Evolutionary conservation across 1,139 yeast species (phyloP).

Genomic region (Blastobotrys petasosporus): DNA sequence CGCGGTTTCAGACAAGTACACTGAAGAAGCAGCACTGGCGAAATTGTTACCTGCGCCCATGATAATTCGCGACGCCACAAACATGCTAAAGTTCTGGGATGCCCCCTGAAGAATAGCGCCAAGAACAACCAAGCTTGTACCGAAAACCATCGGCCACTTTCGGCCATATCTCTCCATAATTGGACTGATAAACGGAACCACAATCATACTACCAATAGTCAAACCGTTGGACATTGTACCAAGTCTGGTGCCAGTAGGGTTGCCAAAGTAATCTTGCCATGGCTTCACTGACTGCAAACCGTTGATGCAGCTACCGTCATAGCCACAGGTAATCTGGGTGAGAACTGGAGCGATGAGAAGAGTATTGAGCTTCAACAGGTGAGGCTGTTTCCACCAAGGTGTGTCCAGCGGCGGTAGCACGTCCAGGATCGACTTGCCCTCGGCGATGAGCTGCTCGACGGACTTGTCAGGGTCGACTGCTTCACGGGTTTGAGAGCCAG

Average conservation of each 20-base stretch:
- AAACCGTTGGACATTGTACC: conserved; percentile 50
- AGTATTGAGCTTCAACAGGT: conserved; percentile 37
- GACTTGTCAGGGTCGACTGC: background rate
- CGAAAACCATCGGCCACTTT: conserved; percentile 38
- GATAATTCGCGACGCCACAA: conserved; percentile 44
- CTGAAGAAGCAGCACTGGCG: conserved; percentile 40
- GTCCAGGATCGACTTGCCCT: conserved; percentile 18
- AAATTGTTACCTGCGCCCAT: conserved; percentile 46
- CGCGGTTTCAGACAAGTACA: conserved; percentile 37
- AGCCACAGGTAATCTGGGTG: conserved; percentile 46
- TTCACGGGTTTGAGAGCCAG: background rate
- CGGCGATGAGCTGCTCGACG: conserved; percentile 11
- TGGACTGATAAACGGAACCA: conserved; percentile 22
- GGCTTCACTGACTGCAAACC: conserved; percentile 43
- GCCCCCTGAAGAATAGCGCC: conserved; percentile 44
- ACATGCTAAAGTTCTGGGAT: conserved; percentile 39
- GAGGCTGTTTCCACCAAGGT: conserved; percentile 35
- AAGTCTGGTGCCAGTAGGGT: conserved; percentile 41
- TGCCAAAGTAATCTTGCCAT: conserved; percentile 37
- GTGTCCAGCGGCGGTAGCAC: conserved; percentile 30
- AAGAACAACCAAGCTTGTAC: conserved; percentile 38
- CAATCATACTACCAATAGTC: conserved; percentile 40
- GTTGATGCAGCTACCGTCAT: conserved; percentile 48
- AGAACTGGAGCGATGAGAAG: conserved; percentile 39
- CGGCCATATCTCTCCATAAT: conserved; percentile 47